A percentile compares a stretch with the other conserved stretches of the same genome.
Conservation (phyloP, 2,329 filamentous ascomycete genomes). For the Endothia cerciana region DNA sequence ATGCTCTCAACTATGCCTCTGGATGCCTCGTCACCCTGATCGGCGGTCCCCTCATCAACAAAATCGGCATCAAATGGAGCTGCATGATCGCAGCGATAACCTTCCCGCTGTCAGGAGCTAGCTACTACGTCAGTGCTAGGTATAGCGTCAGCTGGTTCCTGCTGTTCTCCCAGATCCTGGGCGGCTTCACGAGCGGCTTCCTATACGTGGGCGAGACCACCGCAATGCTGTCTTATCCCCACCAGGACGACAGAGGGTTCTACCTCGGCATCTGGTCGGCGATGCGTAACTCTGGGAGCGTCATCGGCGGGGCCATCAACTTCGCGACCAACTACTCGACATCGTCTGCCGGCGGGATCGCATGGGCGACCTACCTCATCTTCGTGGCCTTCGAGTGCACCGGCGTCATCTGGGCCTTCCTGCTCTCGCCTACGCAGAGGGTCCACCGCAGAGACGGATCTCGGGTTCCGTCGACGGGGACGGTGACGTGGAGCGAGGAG, state of each 20-base stretch:
- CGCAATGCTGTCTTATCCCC: conserved; percentile 42
- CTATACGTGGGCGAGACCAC: conserved; percentile 42
- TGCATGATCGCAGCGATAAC: conserved; percentile 41
- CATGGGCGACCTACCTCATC: conserved; percentile 38
- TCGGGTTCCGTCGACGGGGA: conserved; percentile 31
- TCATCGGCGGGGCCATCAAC: conserved; percentile 41
- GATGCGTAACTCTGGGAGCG: conserved; percentile 39
- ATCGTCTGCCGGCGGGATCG: conserved; percentile 34
- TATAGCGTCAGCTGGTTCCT: conserved; percentile 39
- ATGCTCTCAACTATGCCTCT: conserved; percentile 24
- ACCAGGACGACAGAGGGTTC: conserved; percentile 39
- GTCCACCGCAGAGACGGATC: conserved; percentile 35
- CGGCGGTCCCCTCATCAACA: conserved; percentile 44
- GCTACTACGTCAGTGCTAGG: conserved; percentile 40
- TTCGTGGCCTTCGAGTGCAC: conserved; percentile 37
- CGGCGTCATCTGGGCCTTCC: conserved; percentile 38
- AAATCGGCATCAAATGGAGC: conserved; percentile 42
- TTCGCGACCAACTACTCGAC: conserved; percentile 36
- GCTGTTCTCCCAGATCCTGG: conserved; percentile 36
- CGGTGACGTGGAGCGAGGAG: conserved; percentile 31
- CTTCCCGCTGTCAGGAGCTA: conserved; percentile 41
- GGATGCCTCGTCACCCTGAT: conserved; percentile 31
- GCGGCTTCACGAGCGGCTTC: conserved; percentile 33
- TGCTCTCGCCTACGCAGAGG: conserved; percentile 34
- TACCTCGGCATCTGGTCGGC: conserved; percentile 40